Evolutionary conservation across 805 yeast species (phyloP), one percentile per base, ranked within the genome.

Genomic region (Candida berthetii): DNA sequence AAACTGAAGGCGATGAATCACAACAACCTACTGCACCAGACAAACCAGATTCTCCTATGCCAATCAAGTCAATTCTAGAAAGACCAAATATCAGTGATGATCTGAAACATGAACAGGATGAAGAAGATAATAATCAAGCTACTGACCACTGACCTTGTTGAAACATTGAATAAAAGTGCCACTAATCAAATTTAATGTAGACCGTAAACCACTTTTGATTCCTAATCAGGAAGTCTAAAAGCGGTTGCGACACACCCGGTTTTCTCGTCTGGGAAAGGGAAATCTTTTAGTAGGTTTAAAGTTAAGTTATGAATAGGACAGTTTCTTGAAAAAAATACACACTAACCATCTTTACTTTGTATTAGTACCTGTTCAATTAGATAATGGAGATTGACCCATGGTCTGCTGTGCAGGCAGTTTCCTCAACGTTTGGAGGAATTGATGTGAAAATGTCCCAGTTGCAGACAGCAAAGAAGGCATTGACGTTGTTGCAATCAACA

Each of bases 401-500:
- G 69, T 52, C 44, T 31, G 42, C 54, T 5, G 35, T 60, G 16
- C 42, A 50, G 10, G 46, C 53, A n/a, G 44, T 50, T 3, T 45
- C 52, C 17, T 38, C 56, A 3, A 31, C 43, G 8, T 38, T 52
- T 4, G 43, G 49, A 4, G 36, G 25, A 3, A 47, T 52, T 19
- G 68, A 65, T 38, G 22, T 52, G 18, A 61, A 56, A 22, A 54
- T 51, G 41, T 46, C 65, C 15, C 61, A 62, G 38, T 51, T 65
- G 7, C 36, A 56, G 37, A 67, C 67, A 5, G 69, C 70, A 13
- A 64, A 64, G 41, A 58, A 62, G 43, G 65, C 66, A 3, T 42
- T 65, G 27, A 49, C 55, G 19, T 34, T 61, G 5, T 34, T 62
- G 31, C 54, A 55, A 19, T 22, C 24, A 19, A 28, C 35, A 2